phyloP scores from a whole-genome alignment of 2,329 filamentous ascomycete species.

The Penicillium sp. region DNA sequence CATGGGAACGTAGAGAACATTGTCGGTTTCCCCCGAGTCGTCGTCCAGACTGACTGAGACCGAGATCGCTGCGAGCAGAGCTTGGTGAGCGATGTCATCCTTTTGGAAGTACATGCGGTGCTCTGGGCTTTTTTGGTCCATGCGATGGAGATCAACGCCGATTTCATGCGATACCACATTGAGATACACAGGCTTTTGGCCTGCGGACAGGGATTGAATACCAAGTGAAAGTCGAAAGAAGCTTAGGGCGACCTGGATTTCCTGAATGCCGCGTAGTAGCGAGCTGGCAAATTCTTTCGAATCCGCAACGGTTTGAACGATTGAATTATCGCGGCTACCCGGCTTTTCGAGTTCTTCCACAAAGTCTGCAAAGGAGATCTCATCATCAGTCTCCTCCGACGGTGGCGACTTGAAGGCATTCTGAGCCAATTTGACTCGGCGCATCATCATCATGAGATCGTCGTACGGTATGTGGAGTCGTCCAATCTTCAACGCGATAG shows the following conservation, averaged over 20 bases:
- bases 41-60: conserved; percentile 89
- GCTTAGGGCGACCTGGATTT: conserved; percentile 91
- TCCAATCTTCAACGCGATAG: conserved; percentile 84
- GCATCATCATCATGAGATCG: conserved; percentile 56
- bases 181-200: conserved; percentile 66
- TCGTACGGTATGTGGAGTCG: conserved; percentile 87
- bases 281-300: conserved; percentile 90
- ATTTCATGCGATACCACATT: conserved; percentile 95
- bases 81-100: conserved; percentile 90
- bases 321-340: conserved; percentile 59
- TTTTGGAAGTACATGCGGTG: conserved; percentile 98
- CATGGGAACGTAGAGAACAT: conserved; percentile 92
- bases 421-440: conserved; percentile 30
- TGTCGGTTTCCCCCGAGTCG: conserved; percentile 75
- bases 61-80: conserved; percentile 82
- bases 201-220: conserved; percentile 61
- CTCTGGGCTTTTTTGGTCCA: conserved; percentile 86
- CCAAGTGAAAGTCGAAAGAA: conserved; percentile 82
- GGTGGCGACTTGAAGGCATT: conserved; percentile 29
- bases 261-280: conserved; percentile 84
- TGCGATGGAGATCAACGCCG: conserved; percentile 81
- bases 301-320: conserved; percentile 80
- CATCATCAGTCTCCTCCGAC: conserved; percentile 44
- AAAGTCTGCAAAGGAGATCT: conserved; percentile 65
- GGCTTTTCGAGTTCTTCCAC: conserved; percentile 66